phyloP scores from a whole-genome alignment of 371 early-diverging fungal species.

The Funneliformis caledonium region DNA sequence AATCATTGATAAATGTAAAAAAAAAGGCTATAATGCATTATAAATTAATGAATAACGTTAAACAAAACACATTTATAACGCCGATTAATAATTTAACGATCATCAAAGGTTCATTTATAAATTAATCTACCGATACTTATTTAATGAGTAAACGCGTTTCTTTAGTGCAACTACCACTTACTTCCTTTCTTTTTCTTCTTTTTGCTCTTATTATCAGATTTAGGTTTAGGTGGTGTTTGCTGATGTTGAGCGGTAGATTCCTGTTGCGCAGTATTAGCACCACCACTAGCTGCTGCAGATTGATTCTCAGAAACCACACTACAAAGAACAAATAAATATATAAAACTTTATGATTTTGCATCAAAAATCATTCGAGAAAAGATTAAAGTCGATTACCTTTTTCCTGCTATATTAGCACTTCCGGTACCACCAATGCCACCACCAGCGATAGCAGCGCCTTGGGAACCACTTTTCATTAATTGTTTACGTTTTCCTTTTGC shows the following conservation, averaged over 20 bases:
- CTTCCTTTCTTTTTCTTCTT: conserved; percentile 42
- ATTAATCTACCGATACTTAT: background rate
- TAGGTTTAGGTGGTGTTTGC: conserved; percentile 6
- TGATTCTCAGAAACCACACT: background rate
- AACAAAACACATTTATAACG: too few relatives aligned
- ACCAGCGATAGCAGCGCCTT: conserved; percentile 63
- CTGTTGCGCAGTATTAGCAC: background rate
- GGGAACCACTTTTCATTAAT: conserved; percentile 57
- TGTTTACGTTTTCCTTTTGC: conserved; percentile 64
- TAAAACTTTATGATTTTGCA: background rate
- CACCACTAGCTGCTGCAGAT: background rate
- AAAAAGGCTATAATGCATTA: too few relatives aligned
- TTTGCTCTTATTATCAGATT: conserved; percentile 27
- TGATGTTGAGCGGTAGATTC: background rate
- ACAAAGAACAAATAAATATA: background rate
- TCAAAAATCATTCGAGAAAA: background rate
- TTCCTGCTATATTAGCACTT: conserved; percentile 70
- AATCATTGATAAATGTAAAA: too few relatives aligned
- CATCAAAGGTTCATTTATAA: too few relatives aligned
- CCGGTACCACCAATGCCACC: conserved; percentile 76
- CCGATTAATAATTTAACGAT: too few relatives aligned
- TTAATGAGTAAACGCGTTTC: background rate
- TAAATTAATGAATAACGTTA: too few relatives aligned
- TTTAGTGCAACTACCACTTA: background rate
- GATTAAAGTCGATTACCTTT: conserved; percentile 10